phyloP scores from a whole-genome alignment of 139 green algal species.

The Chlorella sp. region DNA sequence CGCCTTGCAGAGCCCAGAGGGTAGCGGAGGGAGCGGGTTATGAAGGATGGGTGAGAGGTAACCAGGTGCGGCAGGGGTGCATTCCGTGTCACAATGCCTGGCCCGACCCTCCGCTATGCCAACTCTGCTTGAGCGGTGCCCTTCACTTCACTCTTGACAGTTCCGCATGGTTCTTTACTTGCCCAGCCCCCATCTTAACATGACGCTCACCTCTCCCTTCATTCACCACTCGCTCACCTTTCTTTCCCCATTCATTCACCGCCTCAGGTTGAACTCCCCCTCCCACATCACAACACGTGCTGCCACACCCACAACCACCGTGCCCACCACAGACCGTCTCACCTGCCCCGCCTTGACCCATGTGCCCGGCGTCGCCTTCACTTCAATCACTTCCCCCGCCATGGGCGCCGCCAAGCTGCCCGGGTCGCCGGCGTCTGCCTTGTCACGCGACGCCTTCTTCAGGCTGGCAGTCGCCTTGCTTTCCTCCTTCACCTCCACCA shows the following conservation, averaged over 20 bases:
- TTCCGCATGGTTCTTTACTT: background rate
- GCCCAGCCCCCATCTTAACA: background rate
- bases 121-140: too few species aligned
- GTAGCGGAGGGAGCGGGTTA: too few species aligned
- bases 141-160: background rate
- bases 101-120: too few species aligned
- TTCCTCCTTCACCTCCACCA: conserved; percentile 85
- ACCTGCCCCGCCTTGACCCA: conserved; percentile 79
- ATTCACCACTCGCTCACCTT: too few species aligned
- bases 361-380: conserved; percentile 56
- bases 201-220: too few species aligned
- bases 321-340: background rate
- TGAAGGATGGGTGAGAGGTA: too few species aligned
- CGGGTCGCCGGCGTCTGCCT: conserved; percentile 51
- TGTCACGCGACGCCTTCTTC: conserved; percentile 54
- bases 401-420: conserved; percentile 89
- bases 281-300: too few species aligned
- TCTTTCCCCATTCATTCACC: too few species aligned
- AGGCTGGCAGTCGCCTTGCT: conserved; percentile 34
- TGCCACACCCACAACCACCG: background rate
- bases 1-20: too few species aligned
- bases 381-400: conserved; percentile 90
- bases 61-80: too few species aligned
- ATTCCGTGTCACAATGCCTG: too few species aligned
- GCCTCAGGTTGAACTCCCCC: too few species aligned